Base-by-base conservation (phyloP, 1,284 basidiomycete species). In the Stereum hirsutum region DNA sequence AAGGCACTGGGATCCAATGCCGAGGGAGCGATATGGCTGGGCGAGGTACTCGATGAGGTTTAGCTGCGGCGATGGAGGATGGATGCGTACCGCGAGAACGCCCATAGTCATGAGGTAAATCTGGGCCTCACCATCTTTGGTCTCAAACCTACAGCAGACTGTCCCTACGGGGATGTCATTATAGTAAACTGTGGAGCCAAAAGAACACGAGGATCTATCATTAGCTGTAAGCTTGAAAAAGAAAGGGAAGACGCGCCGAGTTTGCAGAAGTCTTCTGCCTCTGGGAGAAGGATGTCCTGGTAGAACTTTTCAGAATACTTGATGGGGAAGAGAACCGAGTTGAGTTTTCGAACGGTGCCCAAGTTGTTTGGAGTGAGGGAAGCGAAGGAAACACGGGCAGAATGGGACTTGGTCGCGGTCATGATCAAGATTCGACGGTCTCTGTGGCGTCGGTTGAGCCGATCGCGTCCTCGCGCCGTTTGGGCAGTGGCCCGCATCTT, bases 91-190 rank as follows among this genome's bases (percentile, higher is more conserved):
- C 43, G 84, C 87, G 44, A 89, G 74, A 49, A 89, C 64, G 31
- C 84, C 86, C 79, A 89, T 82, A 43, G 87, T 89, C 81, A 88
- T 86, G 52, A 89, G 68, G 63, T 89, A 89, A 51, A 89, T 60
- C 43, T 70, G 69, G 32, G 63, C 65, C 54, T 70, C 63, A 33
- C 65, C 71, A 54, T 78, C 75, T 52, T 74, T 73, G 42, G 66
- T 71, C 60, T 90, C 86, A 47, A 89, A 58, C 42, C 83, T 75
- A 64, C 86, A 88, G 60, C 84, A 89, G 52, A 89, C 75, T 4
- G 80, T 87, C 48, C 87, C 86, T 49, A 89, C 78, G 41, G 87
- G 87, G 46, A 89, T 70, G 63, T 89, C 87, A 64, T 89, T 89
- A 62, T 81, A 88, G 61, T 89, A 90, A 36, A 88, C 86, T 89